Conservation (phyloP, 805 yeast genomes). For the Saccharomycopsis sp. region DNA sequence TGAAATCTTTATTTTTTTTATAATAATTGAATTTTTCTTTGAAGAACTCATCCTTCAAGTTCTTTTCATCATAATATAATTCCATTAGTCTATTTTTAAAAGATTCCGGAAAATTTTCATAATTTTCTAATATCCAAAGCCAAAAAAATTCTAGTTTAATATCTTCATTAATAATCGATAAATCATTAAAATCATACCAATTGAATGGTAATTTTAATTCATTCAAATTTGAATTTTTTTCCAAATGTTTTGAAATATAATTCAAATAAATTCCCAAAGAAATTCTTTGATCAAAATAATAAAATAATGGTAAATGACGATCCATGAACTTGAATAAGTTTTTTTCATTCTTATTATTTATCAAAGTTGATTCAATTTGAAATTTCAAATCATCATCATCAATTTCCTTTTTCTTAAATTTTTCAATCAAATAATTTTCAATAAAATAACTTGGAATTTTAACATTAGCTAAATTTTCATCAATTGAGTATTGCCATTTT, state of each 20-base stretch:
- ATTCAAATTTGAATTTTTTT: neutral
- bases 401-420: neutral
- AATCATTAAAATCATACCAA: conserved; percentile 15
- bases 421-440: neutral
- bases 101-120: neutral
- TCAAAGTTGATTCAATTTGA: neutral
- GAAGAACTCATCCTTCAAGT: neutral
- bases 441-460: neutral
- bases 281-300: conserved; percentile 1
- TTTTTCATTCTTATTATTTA: neutral
- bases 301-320: neutral
- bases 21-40: neutral
- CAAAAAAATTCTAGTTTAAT: conserved; percentile 5
- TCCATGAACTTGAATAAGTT: neutral
- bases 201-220: conserved; percentile 9
- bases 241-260: neutral
- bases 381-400: neutral
- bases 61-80: neutral
- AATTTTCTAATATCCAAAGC: conserved; percentile 3
- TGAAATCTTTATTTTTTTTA: neutral
- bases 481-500: neutral
- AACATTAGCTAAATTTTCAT: neutral
- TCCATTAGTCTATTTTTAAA: neutral
- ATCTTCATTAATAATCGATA: conserved; percentile 8
- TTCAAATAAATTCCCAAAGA: conserved; percentile 3